A percentile compares a stretch with the other conserved stretches of the same genome.
phyloP scores from a whole-genome alignment of 192 early-diverging fungal genomes.

The Linnemannia hyalina region DNA sequence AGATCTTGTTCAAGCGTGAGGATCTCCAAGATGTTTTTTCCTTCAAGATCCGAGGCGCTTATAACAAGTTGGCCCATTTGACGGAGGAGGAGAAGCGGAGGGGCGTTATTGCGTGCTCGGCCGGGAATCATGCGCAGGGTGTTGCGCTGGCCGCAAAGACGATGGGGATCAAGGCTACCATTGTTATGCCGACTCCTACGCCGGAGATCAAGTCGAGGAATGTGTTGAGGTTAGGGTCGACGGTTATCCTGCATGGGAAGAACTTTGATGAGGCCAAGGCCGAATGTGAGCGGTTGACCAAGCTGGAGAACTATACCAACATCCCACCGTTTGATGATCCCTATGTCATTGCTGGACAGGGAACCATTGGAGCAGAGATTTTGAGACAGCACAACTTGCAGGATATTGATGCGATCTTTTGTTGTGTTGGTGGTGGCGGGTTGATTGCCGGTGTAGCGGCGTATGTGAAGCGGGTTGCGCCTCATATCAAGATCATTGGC shows the following conservation, averaged over 20 bases:
- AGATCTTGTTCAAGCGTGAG: constrained; percentile 92
- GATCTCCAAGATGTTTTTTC: constrained; percentile 98
- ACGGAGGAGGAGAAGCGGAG: constrained; percentile 78
- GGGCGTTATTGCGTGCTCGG: constrained; percentile 96
- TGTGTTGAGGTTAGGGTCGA: constrained; percentile 90
- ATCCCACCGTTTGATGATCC: constrained; percentile 99
- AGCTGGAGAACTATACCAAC: constrained; percentile 82
- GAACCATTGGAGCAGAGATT: constrained; percentile 93
- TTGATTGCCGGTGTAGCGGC: constrained; percentile 92
- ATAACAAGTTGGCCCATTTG: constrained; percentile 92
- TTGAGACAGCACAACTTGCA: constrained; percentile 72
- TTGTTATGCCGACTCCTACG: constrained; percentile 94
- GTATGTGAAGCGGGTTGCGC: constrained; percentile 93
- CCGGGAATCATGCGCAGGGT: constrained; percentile 98
- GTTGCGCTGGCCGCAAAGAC: constrained; percentile 94
- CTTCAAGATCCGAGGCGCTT: constrained; percentile 98
- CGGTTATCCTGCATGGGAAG: constrained; percentile 89
- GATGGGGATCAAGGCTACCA: constrained; percentile 92
- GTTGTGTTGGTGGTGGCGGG: constrained; percentile 95
- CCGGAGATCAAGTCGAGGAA: constrained; percentile 92
- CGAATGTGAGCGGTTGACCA: constrained; percentile 82
- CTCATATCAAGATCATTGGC: constrained; percentile 90
- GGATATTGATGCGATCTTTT: constrained; percentile 91
- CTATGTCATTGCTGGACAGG: constrained; percentile 99
- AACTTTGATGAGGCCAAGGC: constrained; percentile 97